A percentile compares a stretch with the other conserved stretches of the same genome.
Evolutionary conservation across 495 filamentous ascomycete genomes (phyloP).

Genomic region (Penicillium psychrofluorescens): DNA sequence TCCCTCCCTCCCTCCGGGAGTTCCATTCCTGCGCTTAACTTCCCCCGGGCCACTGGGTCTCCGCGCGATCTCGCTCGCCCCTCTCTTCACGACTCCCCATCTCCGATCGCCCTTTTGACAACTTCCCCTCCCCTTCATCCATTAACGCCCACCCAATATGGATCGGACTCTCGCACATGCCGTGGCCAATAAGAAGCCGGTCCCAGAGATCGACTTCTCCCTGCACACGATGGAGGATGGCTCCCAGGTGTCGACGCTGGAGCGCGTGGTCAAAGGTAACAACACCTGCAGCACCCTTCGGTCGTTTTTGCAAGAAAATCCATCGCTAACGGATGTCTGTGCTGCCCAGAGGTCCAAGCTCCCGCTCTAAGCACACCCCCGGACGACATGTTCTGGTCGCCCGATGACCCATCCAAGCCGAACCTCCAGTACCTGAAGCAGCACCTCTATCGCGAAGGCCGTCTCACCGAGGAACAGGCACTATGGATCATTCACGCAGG

Average conservation of each 20-base stretch:
- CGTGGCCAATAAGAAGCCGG: constrained; percentile 83
- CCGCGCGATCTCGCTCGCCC: background rate
- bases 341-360: constrained; percentile 77
- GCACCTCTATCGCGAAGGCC: constrained; percentile 95
- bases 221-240: constrained; percentile 98
- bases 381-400: constrained; percentile 71
- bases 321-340: constrained; percentile 10
- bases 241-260: constrained; percentile 84
- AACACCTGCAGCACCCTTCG: background rate
- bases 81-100: constrained; percentile 1
- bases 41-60: no score
- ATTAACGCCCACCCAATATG: constrained; percentile 21
- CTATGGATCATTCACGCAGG: constrained; percentile 88
- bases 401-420: constrained; percentile 78
- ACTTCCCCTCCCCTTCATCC: no score
- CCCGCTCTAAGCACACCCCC: constrained; percentile 86
- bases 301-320: constrained; percentile 2
- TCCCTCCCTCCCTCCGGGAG: constrained; percentile 14
- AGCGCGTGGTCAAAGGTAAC: constrained; percentile 95
- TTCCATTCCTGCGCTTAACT: no score
- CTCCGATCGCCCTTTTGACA: background rate
- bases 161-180: constrained; percentile 54
- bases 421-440: constrained; percentile 93
- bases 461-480: constrained; percentile 93
- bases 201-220: constrained; percentile 96